phyloP scores from a whole-genome alignment of 2,329 filamentous ascomycete genomes.

The Helicocarpus griseus region DNA sequence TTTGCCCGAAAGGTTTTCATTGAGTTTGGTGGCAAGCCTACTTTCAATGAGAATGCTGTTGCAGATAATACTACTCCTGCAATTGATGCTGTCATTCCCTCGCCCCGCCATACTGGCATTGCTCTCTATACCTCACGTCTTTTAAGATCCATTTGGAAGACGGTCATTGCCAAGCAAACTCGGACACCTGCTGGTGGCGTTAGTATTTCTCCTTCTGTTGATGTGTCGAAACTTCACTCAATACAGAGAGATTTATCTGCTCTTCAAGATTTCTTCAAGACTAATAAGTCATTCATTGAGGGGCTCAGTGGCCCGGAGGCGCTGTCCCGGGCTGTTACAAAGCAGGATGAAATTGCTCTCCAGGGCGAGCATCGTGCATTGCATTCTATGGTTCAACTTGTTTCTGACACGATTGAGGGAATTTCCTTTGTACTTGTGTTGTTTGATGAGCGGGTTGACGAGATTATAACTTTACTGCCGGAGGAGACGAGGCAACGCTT shows the following conservation, averaged over 20 bases:
- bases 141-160: slow-evolving; percentile 82
- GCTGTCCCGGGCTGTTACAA: slow-evolving; percentile 63
- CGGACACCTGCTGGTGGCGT: slow-evolving; percentile 50
- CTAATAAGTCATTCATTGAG: slow-evolving; percentile 87
- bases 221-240: slow-evolving; percentile 56
- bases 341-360: slow-evolving; percentile 83
- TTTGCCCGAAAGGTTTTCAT: slow-evolving; percentile 81
- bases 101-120: slow-evolving; percentile 79
- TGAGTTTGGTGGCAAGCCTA: slow-evolving; percentile 81
- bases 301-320: slow-evolving; percentile 86
- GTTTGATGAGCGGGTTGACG: slow-evolving; percentile 84
- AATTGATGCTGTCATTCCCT: slow-evolving; percentile 75
- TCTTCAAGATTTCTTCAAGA: slow-evolving; percentile 69
- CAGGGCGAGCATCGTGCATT: slow-evolving; percentile 92
- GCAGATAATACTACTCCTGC: slow-evolving; percentile 52
- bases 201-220: slow-evolving; percentile 57
- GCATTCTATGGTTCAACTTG: slow-evolving; percentile 72
- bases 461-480: slow-evolving; percentile 71
- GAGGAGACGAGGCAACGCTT: slow-evolving; percentile 60
- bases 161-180: slow-evolving; percentile 55
- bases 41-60: slow-evolving; percentile 66
- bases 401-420: slow-evolving; percentile 86
- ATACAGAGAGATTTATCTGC: slow-evolving; percentile 75
- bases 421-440: slow-evolving; percentile 93
- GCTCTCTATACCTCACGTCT: slow-evolving; percentile 79